A percentile compares a stretch with the other conserved stretches of the same genome.
phyloP scores from a whole-genome alignment of 2,329 filamentous ascomycete species.

The Ophiostoma perfectum region DNA sequence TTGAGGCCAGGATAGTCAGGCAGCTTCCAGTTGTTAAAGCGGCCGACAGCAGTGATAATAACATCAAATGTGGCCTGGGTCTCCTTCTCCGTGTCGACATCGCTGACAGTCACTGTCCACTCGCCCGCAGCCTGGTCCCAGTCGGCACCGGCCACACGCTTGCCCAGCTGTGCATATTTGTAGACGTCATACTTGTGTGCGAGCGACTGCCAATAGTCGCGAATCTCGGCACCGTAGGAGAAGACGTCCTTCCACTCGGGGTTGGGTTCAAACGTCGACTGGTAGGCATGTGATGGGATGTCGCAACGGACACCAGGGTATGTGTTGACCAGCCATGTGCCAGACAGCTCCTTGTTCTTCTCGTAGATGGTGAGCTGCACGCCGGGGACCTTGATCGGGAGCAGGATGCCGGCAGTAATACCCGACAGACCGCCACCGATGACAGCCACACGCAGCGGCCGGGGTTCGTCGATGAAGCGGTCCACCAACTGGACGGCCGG shows the following conservation, averaged over 20 bases:
- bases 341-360: slow-evolving; percentile 57
- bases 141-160: slow-evolving; percentile 48
- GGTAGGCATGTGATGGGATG: slow-evolving; percentile 65
- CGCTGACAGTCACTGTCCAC: slow-evolving; percentile 51
- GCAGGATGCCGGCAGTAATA: slow-evolving; percentile 57
- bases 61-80: slow-evolving; percentile 49
- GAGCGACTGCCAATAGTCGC: slow-evolving; percentile 58
- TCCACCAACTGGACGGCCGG: slow-evolving; percentile 30
- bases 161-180: slow-evolving; percentile 49
- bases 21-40: slow-evolving; percentile 51
- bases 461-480: slow-evolving; percentile 43
- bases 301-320: slow-evolving; percentile 48
- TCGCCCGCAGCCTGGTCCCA: slow-evolving; percentile 50
- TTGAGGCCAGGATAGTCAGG: slow-evolving; percentile 47
- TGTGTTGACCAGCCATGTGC: slow-evolving; percentile 35
- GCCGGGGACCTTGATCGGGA: slow-evolving; percentile 63
- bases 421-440: slow-evolving; percentile 61
- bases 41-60: slow-evolving; percentile 57
- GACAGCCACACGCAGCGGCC: slow-evolving; percentile 50
- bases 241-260: slow-evolving; percentile 65
- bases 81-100: slow-evolving; percentile 36
- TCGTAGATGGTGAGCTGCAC: slow-evolving; percentile 62
- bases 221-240: slow-evolving; percentile 61
- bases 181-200: slow-evolving; percentile 62
- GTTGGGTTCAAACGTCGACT: slow-evolving; percentile 62